Base-by-base conservation (phyloP, 2,329 filamentous ascomycete genomes). In the Raffaelea ambrosiae region DNA sequence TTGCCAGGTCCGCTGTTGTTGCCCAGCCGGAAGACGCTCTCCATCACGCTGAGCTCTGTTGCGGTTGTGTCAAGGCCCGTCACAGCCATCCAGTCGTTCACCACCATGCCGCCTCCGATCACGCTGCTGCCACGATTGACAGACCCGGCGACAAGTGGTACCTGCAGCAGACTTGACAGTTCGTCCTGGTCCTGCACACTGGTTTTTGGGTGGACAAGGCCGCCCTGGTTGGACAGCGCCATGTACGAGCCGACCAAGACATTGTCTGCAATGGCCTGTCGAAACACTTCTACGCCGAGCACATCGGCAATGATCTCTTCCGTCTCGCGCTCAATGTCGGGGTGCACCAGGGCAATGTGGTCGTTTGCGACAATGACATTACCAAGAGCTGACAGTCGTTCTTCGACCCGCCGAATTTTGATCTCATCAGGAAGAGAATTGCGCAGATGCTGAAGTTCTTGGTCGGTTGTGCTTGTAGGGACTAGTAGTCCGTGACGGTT, bases 221-320 rank as follows among this genome's bases (percentile, higher is more conserved):
- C 93, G 56, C 93, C 93, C 68, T 91, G 87, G 74, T 98, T 98
- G 60, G 86, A 91, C 53, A 98, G 77, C 48, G 86, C 81, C 90
- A 97, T 97, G 76, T 98, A 98, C 44, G 84, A 89, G 52, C 93
- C 93, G 35, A 94, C 93, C 23, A 98, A 81, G 49, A 98, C 93
- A 64, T 97, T 96, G 69, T 96, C 90, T 60, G 91, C 89, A 52
- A 98, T 86, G 42, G 93, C 97, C 74, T 98, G 93, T 54, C 88
- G 75, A 72, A 93, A 94, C 11, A 93, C 87, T 66, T 94, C 87
- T 49, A 94, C 87, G 53, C 87, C 87, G 19, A 94, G 73, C 51
- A 95, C 88, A 65, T 98, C 93, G 59, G 93, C 88, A 63, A 98
- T 90, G 58, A 98, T 96, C 73, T 98, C 93, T 70, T 98, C 93